phyloP scores from a whole-genome alignment of 306 rosid genomes.

The Sphenostylis stenocarpa region DNA sequence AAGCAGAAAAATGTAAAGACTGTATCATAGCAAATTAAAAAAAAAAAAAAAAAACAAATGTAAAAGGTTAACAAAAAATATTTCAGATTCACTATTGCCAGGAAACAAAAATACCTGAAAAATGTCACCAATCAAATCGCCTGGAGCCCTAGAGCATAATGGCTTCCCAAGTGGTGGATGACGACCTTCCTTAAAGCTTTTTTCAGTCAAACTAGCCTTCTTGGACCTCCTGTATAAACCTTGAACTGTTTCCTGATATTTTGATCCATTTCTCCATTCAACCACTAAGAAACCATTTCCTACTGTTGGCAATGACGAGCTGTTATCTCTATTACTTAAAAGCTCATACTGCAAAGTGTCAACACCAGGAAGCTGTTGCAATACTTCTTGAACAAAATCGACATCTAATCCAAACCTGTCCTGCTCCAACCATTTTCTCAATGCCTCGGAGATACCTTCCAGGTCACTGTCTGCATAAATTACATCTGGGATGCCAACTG shows the following conservation, averaged over 20 bases:
- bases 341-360: constrained; percentile 60
- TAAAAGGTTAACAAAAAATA: constrained; percentile 7
- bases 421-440: constrained; percentile 83
- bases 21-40: constrained; percentile 25
- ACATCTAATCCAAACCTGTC: constrained; percentile 94
- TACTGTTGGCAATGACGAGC: constrained; percentile 64
- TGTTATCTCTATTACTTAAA: constrained; percentile 52
- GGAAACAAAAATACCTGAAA: constrained; percentile 66
- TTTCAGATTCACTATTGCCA: constrained; percentile 15
- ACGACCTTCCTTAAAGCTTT: constrained; percentile 36
- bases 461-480: constrained; percentile 50
- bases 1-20: constrained; percentile 24
- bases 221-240: constrained; percentile 58
- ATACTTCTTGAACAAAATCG: constrained; percentile 88
- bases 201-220: constrained; percentile 51
- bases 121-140: constrained; percentile 76
- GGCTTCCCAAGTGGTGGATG: constrained; percentile 88
- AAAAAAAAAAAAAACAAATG: constrained; percentile 29
- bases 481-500: constrained; percentile 49
- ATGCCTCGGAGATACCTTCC: constrained; percentile 37
- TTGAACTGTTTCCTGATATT: constrained; percentile 48
- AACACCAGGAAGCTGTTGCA: constrained; percentile 78
- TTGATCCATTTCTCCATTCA: constrained; percentile 49
- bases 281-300: constrained; percentile 72
- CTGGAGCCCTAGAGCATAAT: constrained; percentile 67